Conservation (phyloP, 1,284 basidiomycete genomes). For the Fomes fomentarius region DNA sequence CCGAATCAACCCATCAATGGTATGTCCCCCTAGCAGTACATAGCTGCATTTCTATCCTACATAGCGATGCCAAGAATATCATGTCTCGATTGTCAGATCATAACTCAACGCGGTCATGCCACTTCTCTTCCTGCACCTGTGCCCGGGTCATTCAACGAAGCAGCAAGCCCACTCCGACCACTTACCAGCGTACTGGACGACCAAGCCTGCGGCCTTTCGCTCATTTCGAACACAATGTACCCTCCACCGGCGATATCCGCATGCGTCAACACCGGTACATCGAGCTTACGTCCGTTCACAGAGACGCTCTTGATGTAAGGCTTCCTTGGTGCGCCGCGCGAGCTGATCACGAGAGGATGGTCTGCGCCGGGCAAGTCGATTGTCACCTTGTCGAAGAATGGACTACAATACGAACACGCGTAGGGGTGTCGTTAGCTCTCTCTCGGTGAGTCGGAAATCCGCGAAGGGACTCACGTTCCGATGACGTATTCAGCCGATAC, state of each 20-base stretch:
- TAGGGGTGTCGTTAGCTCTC: background rate
- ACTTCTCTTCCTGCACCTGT: constrained; percentile 1
- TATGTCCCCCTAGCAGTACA: too few species aligned
- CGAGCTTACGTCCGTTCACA: constrained; percentile 50
- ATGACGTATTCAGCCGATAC: constrained; percentile 75
- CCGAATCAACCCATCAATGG: too few species aligned
- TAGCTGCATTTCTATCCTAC: too few species aligned
- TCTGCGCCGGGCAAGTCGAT: constrained; percentile 52
- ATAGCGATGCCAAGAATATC: too few species aligned
- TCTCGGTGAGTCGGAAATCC: background rate
- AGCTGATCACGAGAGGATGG: constrained; percentile 50
- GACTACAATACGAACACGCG: constrained; percentile 39
- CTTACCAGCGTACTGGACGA: constrained; percentile 28
- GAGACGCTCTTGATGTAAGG: constrained; percentile 62
- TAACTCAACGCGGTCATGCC: constrained; percentile 9
- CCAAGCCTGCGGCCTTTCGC: constrained; percentile 43
- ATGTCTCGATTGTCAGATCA: background rate
- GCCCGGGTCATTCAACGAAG: background rate
- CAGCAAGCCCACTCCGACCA: background rate
- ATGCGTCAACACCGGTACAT: constrained; percentile 57
- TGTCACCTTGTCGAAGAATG: constrained; percentile 69
- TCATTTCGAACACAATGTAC: constrained; percentile 69
- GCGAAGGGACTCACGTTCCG: constrained; percentile 60
- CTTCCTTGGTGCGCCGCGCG: constrained; percentile 54
- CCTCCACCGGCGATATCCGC: constrained; percentile 59